Evolutionary conservation across 2,329 filamentous ascomycete genomes (phyloP).

Genomic region (Metarhizium rileyi): DNA sequence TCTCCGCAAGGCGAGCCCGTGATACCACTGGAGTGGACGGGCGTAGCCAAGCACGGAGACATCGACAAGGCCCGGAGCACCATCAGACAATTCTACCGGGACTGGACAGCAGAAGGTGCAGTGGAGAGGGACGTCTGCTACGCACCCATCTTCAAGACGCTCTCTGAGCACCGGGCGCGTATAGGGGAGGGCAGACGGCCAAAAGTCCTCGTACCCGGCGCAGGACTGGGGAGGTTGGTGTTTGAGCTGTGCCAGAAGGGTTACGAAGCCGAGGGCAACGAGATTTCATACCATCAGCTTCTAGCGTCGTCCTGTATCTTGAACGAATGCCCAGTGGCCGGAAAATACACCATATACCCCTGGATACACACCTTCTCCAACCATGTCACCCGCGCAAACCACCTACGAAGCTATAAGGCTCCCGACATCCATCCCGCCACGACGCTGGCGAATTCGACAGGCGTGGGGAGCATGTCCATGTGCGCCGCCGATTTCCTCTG

Average conservation of each 20-base stretch:
- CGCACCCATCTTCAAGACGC: conserved; percentile 56
- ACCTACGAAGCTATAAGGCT: conserved; percentile 62
- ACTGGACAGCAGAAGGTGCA: conserved; percentile 77
- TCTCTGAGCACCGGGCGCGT: conserved; percentile 37
- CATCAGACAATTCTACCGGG: conserved; percentile 85
- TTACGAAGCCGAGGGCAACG: conserved; percentile 75
- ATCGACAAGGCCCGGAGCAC: conserved; percentile 89
- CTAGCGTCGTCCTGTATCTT: conserved; percentile 71
- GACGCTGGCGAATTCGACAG: conserved; percentile 30
- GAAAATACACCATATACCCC: conserved; percentile 67
- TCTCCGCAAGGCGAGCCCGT: conserved; percentile 29
- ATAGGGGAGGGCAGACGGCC: conserved; percentile 30
- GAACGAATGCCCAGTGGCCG: conserved; percentile 51
- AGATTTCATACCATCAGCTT: conserved; percentile 96
- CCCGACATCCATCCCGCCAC: conserved; percentile 71
- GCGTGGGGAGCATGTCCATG: conserved; percentile 73
- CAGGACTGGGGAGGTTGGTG: conserved; percentile 78
- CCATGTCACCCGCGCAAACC: conserved; percentile 61
- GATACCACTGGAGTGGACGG: conserved; percentile 57
- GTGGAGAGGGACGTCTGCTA: conserved; percentile 71
- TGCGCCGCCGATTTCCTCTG: conserved; percentile 85
- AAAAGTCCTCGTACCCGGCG: conserved; percentile 76
- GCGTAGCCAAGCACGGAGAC: conserved; percentile 61
- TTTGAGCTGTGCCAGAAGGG: conserved; percentile 73
- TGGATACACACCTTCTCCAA: conserved; percentile 89